Conservation (phyloP, 305 asterid genomes). For the Fraxinus baroniana region DNA sequence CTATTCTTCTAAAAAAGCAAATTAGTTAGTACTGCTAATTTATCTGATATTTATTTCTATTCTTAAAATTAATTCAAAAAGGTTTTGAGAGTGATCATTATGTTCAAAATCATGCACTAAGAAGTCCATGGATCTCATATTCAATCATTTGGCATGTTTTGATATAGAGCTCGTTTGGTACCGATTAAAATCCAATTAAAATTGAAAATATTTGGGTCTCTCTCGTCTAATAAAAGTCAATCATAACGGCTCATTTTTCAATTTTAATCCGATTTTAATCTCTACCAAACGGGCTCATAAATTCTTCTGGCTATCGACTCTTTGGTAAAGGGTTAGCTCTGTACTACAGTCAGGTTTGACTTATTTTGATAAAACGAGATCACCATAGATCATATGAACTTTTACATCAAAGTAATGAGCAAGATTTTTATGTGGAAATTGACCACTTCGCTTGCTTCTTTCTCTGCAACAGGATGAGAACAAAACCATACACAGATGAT, state of each 20-base stretch:
- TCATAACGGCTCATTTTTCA: no score
- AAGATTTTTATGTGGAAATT: conserved; percentile 21
- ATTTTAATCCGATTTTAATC: no score
- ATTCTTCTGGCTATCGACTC: neutral
- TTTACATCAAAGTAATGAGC: conserved; percentile 16
- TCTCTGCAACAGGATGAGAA: conserved; percentile 54
- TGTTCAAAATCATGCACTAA: neutral
- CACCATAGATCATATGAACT: neutral
- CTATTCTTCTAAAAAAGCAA: neutral
- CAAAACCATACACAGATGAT: conserved; percentile 73
- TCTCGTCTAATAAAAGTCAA: no score
- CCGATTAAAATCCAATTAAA: no score
- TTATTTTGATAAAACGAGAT: neutral
- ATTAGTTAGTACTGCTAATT: neutral
- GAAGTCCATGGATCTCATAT: neutral
- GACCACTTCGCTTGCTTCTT: conserved; percentile 26
- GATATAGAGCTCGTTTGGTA: neutral
- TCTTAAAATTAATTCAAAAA: neutral
- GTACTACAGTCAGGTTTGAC: neutral
- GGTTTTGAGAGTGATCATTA: neutral
- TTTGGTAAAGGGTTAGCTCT: neutral
- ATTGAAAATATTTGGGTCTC: no score
- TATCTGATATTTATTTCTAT: neutral
- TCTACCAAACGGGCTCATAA: neutral
- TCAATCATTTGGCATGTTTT: neutral